Evolutionary conservation across 331 rosid species (phyloP).

Genomic region (Saraca asoca): DNA sequence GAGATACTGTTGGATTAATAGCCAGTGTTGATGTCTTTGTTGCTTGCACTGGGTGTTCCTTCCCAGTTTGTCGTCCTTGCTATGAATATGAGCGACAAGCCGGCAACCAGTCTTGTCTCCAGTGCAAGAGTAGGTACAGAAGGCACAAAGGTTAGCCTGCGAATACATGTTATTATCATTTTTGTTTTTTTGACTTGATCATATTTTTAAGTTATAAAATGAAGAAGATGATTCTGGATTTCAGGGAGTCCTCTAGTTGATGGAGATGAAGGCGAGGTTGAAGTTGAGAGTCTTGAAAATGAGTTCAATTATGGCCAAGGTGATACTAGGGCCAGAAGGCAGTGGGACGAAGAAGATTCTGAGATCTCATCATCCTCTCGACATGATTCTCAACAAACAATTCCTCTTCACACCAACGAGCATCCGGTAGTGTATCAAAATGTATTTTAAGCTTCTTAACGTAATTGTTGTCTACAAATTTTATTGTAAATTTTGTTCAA

Average conservation of each 20-base stretch:
- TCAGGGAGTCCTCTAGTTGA: constrained; percentile 94
- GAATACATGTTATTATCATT: background rate
- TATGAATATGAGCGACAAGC: constrained; percentile 92
- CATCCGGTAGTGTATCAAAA: constrained; percentile 56
- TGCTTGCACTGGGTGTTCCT: constrained; percentile 95
- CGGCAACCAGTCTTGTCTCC: constrained; percentile 89
- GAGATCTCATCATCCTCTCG: constrained; percentile 82
- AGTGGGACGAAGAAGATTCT: constrained; percentile 76
- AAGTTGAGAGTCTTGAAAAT: constrained; percentile 82
- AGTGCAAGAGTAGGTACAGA: constrained; percentile 94
- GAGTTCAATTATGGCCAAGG: constrained; percentile 70
- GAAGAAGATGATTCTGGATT: constrained; percentile 33
- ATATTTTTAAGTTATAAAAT: constrained; percentile 7
- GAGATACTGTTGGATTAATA: constrained; percentile 73
- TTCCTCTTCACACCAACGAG: constrained; percentile 83
- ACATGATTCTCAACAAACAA: constrained; percentile 81
- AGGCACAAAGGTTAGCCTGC: constrained; percentile 76
- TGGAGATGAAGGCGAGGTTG: constrained; percentile 94
- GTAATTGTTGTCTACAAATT: background rate
- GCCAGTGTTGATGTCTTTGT: constrained; percentile 80
- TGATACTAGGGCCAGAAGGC: constrained; percentile 56
- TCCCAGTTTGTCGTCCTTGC: constrained; percentile 93
- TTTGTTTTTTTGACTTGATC: background rate
- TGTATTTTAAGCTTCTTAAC: background rate
- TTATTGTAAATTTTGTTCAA: constrained; percentile 17